Base-by-base conservation (phyloP, 2,329 filamentous ascomycete genomes). In the Penicillium sp. region DNA sequence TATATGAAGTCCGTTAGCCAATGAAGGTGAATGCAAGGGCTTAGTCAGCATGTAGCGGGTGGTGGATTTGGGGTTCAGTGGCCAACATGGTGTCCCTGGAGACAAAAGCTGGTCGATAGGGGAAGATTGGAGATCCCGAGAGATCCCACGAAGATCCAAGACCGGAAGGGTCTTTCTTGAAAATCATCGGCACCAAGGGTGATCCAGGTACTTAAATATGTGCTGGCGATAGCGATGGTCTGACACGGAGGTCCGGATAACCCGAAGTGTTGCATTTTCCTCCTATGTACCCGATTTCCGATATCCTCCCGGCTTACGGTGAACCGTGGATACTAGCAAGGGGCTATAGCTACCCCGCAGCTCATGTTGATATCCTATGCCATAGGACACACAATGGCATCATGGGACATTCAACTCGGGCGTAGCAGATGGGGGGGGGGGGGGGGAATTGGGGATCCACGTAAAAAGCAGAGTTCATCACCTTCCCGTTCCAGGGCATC, bases 271-370 rank as follows among this genome's bases (percentile, higher is more conserved):
- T 42, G 44, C 44, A 48, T 48, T 31, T 8, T 38, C 15, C 15
- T 18, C 44, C 44, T 40, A 27, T 48, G 39, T 48, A 33, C 29
- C 50, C 44, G 47, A 50, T 31, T 50, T n/a, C 31, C 44, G 38
- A 39, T 27, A 15, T 15, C 41, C 10, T n/a, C 5, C 7, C 13
- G 4, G 38, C 23, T 27, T 27, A n/a, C 8, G 23, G 28, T 32
- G 27, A 42, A 42, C 40, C 40, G 20, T 42, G 40, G 40, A 23
- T 4, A 3, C 4, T 25, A 29, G 24, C 18, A 50, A 13, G 9
- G 27, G 25, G 33, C n/a, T 18, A 44, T 44, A 2, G 15, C 15
- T 18, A 9, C 10, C 4, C 28, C 13, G 37, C 24, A 28, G 25
- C 27, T 28, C n/a, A 38, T 41, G 33, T 43, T 42, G 29, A 45